These are phyloP conservation scores for Eucalyptus curtisii DNA, from an alignment of 345 rosid species.

Conservation along the genomic window DNA sequence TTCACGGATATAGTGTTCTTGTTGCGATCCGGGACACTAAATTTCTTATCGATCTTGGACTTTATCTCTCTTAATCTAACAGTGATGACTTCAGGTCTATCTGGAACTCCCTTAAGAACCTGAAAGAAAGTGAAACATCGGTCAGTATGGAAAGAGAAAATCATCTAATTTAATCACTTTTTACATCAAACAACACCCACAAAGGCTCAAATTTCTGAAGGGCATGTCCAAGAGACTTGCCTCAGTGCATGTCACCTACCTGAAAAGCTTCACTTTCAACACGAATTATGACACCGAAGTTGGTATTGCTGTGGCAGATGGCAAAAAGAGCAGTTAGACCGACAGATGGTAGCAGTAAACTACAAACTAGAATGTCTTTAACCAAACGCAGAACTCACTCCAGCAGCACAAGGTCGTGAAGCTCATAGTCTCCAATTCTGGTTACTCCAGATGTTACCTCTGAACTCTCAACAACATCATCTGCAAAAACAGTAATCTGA, in stretches of 20 bases:
- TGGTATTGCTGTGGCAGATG: conserved; percentile 52
- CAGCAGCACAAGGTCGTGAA: conserved; percentile 85
- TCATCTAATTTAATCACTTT: neutral
- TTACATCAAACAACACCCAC: neutral
- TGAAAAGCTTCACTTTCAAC: conserved; percentile 96
- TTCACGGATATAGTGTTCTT: conserved; percentile 60
- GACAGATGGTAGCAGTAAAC: neutral
- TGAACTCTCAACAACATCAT: conserved; percentile 93
- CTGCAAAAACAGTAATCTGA: conserved; percentile 87
- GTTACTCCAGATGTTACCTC: conserved; percentile 92
- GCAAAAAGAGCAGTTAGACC: neutral
- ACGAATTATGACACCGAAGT: conserved; percentile 90
- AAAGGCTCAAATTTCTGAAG: too few relatives aligned
- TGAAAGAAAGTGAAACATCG: conserved; percentile 1
- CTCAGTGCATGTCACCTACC: conserved; percentile 16
- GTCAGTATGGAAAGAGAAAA: neutral
- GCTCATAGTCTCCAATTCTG: conserved; percentile 86
- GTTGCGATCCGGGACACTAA: conserved; percentile 54
- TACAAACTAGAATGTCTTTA: neutral
- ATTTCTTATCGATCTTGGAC: conserved; percentile 76
- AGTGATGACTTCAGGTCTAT: conserved; percentile 73
- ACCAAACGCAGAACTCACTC: conserved; percentile 45
- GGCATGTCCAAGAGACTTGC: neutral
- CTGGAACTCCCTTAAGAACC: conserved; percentile 95
- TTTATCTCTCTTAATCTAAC: conserved; percentile 92